phyloP scores from a whole-genome alignment of 1,284 basidiomycete species.

The Cutaneotrichosporon mucoides region DNA sequence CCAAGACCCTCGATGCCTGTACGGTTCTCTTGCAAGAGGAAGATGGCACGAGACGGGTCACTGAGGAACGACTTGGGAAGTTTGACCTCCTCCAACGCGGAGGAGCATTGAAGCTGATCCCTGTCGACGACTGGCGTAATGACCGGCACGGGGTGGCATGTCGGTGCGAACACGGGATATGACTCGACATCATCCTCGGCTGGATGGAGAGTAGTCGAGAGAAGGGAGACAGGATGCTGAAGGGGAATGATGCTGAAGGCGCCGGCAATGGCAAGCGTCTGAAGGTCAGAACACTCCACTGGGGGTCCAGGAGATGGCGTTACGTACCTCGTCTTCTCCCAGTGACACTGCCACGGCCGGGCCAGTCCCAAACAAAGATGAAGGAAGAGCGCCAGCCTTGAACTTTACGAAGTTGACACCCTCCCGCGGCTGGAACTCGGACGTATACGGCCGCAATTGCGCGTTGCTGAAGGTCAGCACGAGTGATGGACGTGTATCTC shows the following conservation, averaged over 20 bases:
- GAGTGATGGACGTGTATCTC: background rate
- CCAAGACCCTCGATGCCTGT: constrained; percentile 41
- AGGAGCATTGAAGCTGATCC: background rate
- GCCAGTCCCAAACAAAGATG: constrained; percentile 16
- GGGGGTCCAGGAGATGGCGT: too few species aligned
- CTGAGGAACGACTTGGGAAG: constrained; percentile 23
- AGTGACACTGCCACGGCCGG: background rate
- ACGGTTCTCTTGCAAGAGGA: constrained; percentile 39
- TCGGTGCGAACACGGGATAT: constrained; percentile 51
- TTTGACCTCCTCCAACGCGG: background rate
- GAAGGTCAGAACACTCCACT: constrained; percentile 33
- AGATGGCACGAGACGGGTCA: constrained; percentile 19
- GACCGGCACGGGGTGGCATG: constrained; percentile 55
- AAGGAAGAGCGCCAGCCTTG: constrained; percentile 12
- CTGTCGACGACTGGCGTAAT: constrained; percentile 38
- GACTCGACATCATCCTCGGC: constrained; percentile 47
- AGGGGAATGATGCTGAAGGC: constrained; percentile 38
- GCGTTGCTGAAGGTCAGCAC: constrained; percentile 4
- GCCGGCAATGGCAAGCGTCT: constrained; percentile 39
- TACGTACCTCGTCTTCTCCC: background rate
- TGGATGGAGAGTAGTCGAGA: constrained; percentile 47
- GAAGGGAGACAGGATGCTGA: constrained; percentile 25
- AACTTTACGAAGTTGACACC: constrained; percentile 27
- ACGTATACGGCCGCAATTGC: constrained; percentile 11
- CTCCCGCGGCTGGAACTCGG: constrained; percentile 22